Conservation (phyloP, 345 rosid genomes). For the Eutrema yunnanense region DNA sequence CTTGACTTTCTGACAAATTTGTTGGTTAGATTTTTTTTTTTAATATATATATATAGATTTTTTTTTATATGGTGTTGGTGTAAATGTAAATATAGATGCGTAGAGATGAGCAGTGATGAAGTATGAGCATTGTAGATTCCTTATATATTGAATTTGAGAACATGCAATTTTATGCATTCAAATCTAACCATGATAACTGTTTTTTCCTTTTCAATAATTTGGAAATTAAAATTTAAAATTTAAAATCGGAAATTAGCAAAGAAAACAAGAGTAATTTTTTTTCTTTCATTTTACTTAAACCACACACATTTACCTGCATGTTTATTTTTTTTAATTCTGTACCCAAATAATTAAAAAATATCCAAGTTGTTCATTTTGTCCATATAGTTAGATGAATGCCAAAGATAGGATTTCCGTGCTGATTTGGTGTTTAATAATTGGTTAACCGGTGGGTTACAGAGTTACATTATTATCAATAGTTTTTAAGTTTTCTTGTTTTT, state of each 20-base stretch:
- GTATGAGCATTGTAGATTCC: background rate
- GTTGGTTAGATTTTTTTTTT: constrained; percentile 1
- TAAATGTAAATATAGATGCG: constrained; percentile 1
- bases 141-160: background rate
- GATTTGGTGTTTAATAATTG: constrained; percentile 19
- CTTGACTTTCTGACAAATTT: constrained; percentile 23
- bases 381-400: background rate
- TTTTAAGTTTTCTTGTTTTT: background rate
- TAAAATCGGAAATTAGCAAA: background rate
- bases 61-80: background rate
- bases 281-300: background rate
- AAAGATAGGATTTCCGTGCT: constrained; percentile 8
- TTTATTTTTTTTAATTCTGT: background rate
- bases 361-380: background rate
- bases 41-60: no score
- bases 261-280: no score
- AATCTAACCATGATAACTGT: background rate
- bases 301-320: background rate
- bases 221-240: background rate
- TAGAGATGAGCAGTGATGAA: constrained; percentile 7
- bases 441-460: constrained; percentile 13
- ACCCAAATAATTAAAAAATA: background rate
- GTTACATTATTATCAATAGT: constrained; percentile 3
- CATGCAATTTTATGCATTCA: background rate
- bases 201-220: background rate